A percentile compares a stretch with the other conserved stretches of the same genome.
These are phyloP conservation scores for Venturia asperata DNA, from an alignment of 2,329 filamentous ascomycete genomes.

Conservation along the genomic window DNA sequence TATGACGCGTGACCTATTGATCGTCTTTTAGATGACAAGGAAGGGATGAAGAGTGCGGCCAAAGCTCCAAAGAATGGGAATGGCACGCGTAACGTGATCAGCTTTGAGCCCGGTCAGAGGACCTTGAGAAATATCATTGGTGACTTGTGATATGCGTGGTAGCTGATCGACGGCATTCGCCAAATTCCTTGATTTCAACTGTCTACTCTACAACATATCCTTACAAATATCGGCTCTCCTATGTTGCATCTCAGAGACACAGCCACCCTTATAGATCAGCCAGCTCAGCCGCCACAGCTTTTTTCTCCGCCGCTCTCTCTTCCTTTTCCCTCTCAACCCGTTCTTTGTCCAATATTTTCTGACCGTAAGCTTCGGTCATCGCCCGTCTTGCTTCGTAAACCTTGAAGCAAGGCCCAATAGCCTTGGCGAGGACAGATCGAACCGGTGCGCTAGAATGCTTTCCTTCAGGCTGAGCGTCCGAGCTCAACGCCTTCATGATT, in stretches of 20 bases:
- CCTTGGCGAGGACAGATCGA: slow-evolving; percentile 23
- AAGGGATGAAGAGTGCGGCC: no score
- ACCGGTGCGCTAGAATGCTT: slow-evolving; percentile 6
- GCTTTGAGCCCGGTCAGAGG: no score
- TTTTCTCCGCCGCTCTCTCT: neutral
- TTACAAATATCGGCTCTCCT: neutral
- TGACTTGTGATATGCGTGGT: no score
- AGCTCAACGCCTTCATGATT: neutral
- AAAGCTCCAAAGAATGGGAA: no score
- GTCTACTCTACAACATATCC: neutral
- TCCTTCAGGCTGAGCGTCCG: neutral
- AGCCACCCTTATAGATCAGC: neutral
- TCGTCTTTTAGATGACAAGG: no score
- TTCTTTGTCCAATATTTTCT: slow-evolving; percentile 10
- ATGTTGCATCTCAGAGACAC: neutral
- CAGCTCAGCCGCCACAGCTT: neutral
- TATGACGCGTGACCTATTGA: no score
- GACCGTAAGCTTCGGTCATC: slow-evolving; percentile 21
- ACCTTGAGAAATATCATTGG: no score
- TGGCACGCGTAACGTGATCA: no score
- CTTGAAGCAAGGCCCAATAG: slow-evolving; percentile 28
- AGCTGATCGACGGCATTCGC: neutral
- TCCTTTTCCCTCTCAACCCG: neutral
- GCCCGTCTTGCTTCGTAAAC: slow-evolving; percentile 23
- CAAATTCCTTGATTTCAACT: neutral